Evolutionary conservation across 176 grass and related monocot species (phyloP).

Genomic region (Paspalum vaginatum): DNA sequence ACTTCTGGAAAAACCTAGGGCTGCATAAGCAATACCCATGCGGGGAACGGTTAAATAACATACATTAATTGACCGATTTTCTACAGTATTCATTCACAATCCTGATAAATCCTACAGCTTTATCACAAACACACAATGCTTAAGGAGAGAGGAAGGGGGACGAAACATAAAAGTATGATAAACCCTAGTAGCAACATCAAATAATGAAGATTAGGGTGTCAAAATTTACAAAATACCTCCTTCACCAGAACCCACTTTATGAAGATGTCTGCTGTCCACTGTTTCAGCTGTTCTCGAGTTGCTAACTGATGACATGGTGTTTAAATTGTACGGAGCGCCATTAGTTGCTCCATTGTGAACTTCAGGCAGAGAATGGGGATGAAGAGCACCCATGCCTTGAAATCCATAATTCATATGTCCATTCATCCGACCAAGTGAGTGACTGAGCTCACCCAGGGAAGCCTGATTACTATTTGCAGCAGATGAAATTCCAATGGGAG

Average conservation of each 20-base stretch:
- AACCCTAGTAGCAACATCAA: not conserved
- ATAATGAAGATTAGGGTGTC: slow-evolving; percentile 15
- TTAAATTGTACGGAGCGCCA: slow-evolving; percentile 62
- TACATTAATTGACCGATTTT: slow-evolving; percentile 18
- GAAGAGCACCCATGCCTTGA: slow-evolving; percentile 61
- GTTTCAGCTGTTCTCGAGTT: slow-evolving; percentile 56
- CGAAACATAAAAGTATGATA: slow-evolving; percentile 1
- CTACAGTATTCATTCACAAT: slow-evolving; percentile 12
- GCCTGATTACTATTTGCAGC: slow-evolving; percentile 45
- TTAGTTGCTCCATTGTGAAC: slow-evolving; percentile 67
- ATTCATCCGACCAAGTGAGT: slow-evolving; percentile 66
- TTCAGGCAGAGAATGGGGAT: slow-evolving; percentile 80
- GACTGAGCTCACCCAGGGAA: slow-evolving; percentile 52
- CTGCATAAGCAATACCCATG: slow-evolving; percentile 49
- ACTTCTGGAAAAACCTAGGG: slow-evolving; percentile 69
- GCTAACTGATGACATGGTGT: slow-evolving; percentile 48
- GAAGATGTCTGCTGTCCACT: slow-evolving; percentile 56
- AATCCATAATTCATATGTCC: slow-evolving; percentile 65
- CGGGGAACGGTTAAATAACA: slow-evolving; percentile 27
- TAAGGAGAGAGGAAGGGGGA: not conserved
- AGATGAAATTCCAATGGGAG: slow-evolving; percentile 65
- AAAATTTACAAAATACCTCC: slow-evolving; percentile 56
- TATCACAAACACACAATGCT: not conserved
- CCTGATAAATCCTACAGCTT: slow-evolving; percentile 10
- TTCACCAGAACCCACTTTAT: slow-evolving; percentile 71